These are phyloP conservation scores for Paecilomyces variotii DNA, from an alignment of 2,329 filamentous ascomycete species.

Conservation along the genomic window DNA sequence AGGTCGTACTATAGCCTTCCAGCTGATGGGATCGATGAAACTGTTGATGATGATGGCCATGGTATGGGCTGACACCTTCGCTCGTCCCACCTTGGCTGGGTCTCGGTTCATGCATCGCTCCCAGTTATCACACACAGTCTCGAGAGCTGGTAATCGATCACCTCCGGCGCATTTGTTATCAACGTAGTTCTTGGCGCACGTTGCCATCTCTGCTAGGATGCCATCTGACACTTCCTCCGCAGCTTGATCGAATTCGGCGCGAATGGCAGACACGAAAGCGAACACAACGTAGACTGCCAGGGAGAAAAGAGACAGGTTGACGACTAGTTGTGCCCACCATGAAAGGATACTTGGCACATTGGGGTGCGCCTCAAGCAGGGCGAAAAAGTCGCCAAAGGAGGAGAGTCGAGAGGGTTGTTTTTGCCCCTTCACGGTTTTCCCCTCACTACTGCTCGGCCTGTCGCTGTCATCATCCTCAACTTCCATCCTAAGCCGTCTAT, in stretches of 20 bases:
- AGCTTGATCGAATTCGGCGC: conserved; percentile 65
- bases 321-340: conserved; percentile 55
- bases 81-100: conserved; percentile 65
- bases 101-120: conserved; percentile 80
- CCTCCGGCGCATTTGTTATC: conserved; percentile 66
- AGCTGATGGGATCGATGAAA: conserved; percentile 83
- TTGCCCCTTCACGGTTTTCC: conserved; percentile 17
- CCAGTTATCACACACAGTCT: conserved; percentile 69
- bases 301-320: conserved; percentile 43
- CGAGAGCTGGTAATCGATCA: conserved; percentile 63
- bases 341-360: conserved; percentile 58
- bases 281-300: conserved; percentile 58
- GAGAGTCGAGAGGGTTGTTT: conserved; percentile 21
- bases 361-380: conserved; percentile 57
- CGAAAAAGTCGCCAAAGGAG: conserved; percentile 47
- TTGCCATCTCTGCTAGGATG: conserved; percentile 63
- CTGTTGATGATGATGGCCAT: conserved; percentile 90
- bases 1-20: conserved; percentile 62
- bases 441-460: conserved; percentile 27
- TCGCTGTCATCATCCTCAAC: conserved; percentile 38
- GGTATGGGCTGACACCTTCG: conserved; percentile 75
- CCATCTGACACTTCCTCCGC: conserved; percentile 60
- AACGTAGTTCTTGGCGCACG: conserved; percentile 65
- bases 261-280: conserved; percentile 60
- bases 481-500: conserved; percentile 32